Evolutionary conservation across 345 rosid species (phyloP).

Genomic region (Excoecaria agallocha): DNA sequence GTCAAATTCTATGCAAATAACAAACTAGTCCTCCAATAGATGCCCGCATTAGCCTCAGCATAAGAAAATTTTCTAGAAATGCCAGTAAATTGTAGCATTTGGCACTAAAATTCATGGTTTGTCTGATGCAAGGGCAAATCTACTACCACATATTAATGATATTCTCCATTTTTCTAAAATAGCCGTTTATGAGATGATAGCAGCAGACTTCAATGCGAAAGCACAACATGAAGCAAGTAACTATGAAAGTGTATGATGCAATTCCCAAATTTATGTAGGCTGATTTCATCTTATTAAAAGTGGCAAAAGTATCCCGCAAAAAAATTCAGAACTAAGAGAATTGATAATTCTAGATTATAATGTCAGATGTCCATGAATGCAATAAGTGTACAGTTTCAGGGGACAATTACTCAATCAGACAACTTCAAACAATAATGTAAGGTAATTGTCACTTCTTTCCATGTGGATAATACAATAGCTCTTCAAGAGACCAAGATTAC

Average conservation of each 20-base stretch:
- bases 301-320: background rate
- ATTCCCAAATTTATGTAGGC: background rate
- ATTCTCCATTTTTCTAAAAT: background rate
- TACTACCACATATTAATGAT: background rate
- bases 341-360: no score
- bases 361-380: background rate
- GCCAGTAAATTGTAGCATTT: background rate
- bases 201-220: background rate
- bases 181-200: background rate
- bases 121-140: background rate
- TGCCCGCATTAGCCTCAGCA: background rate
- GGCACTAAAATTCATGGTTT: background rate
- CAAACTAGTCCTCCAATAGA: background rate
- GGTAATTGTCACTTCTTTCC: background rate
- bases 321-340: background rate
- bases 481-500: background rate
- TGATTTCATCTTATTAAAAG: background rate
- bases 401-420: background rate
- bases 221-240: background rate
- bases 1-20: background rate
- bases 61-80: background rate
- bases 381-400: background rate
- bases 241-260: background rate
- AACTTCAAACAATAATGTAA: background rate
- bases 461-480: background rate